Conservation (phyloP, 2,329 filamentous ascomycete genomes). For the Fusarium floridanum region DNA sequence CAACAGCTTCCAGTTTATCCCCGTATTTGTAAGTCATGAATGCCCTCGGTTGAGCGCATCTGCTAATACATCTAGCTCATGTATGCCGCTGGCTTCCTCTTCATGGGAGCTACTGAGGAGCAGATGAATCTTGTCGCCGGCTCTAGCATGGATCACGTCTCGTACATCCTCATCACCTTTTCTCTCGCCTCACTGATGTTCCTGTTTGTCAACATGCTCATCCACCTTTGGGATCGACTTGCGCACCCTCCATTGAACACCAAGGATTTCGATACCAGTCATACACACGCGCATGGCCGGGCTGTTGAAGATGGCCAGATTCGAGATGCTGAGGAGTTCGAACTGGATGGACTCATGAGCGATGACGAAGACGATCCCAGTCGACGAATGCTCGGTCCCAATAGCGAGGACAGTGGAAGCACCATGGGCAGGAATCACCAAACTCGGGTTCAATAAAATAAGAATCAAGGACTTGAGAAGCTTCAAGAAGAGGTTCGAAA, state of each 20-base stretch:
- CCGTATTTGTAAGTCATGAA: conserved; percentile 65
- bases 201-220: conserved; percentile 88
- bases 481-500: not conserved
- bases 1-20: conserved; percentile 71
- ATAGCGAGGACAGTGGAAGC: conserved; percentile 44
- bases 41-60: not conserved
- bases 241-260: conserved; percentile 53
- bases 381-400: conserved; percentile 49
- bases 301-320: conserved; percentile 68
- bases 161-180: conserved; percentile 92
- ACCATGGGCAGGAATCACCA: conserved; percentile 52
- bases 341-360: conserved; percentile 89
- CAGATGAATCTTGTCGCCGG: conserved; percentile 85
- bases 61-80: conserved; percentile 72
- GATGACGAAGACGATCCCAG: conserved; percentile 81
- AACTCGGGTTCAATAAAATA: conserved; percentile 11
- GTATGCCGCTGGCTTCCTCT: conserved; percentile 92
- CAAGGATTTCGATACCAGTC: conserved; percentile 56
- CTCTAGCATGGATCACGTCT: conserved; percentile 86
- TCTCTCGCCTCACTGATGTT: conserved; percentile 92
- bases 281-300: conserved; percentile 49
- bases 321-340: conserved; percentile 90
- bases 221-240: conserved; percentile 82
- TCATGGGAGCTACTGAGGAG: conserved; percentile 98
- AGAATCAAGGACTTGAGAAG: not conserved